Conservation (phyloP, 768 basidiomycete species). For the Mycena galopus region DNA sequence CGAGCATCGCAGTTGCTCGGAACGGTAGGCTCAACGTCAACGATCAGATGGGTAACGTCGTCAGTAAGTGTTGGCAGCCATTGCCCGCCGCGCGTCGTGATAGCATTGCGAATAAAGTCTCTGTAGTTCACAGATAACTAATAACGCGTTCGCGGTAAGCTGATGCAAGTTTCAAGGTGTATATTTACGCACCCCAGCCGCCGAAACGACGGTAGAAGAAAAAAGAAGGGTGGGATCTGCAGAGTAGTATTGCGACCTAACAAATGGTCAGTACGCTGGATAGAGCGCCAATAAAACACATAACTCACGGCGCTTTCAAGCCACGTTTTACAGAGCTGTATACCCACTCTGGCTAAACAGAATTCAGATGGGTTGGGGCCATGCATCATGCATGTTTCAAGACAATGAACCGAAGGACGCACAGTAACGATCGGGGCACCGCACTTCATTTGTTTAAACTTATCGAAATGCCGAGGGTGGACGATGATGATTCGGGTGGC, state of each 20-base stretch:
- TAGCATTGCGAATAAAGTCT: not conserved
- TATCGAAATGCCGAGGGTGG: not conserved
- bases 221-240: constrained; percentile 1
- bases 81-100: not conserved
- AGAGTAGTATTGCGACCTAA: constrained; percentile 8
- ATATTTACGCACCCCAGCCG: not conserved
- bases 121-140: not conserved
- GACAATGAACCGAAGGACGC: not conserved
- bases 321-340: constrained; percentile 4
- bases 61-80: not conserved
- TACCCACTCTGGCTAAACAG: constrained; percentile 5
- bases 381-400: not conserved
- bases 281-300: not conserved
- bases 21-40: not conserved
- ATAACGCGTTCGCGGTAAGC: not conserved
- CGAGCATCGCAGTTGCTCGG: not conserved
- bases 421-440: not conserved
- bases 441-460: not conserved
- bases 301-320: not conserved
- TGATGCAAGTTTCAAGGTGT: not conserved
- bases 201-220: constrained; percentile 1
- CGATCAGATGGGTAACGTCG: not conserved
- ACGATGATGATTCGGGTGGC: not conserved
- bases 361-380: too few relatives aligned
- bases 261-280: not conserved